Evolutionary conservation across 257 asterid species (phyloP).

Genomic region (Salvia splendens): DNA sequence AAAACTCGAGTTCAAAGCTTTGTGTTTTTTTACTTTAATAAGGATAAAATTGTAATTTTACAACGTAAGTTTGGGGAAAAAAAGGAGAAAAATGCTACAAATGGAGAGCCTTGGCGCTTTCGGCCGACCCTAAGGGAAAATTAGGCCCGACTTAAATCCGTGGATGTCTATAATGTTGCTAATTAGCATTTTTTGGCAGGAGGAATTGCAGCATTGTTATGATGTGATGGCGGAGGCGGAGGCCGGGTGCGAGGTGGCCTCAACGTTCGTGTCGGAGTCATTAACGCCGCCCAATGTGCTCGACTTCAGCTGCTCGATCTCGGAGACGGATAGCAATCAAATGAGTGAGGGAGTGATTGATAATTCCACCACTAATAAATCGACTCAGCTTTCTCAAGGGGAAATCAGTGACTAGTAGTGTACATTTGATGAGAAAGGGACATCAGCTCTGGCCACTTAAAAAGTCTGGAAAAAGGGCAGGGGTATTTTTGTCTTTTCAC

Average conservation of each 20-base stretch:
- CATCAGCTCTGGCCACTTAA: conserved; percentile 25
- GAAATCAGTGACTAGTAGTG: conserved; percentile 23
- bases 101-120: too few relatives aligned
- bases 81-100: too few relatives aligned
- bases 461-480: not conserved
- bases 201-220: conserved; percentile 46
- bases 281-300: conserved; percentile 55
- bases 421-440: conserved; percentile 35
- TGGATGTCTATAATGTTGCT: not conserved
- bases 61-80: too few relatives aligned
- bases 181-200: conserved; percentile 34
- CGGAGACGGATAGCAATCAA: conserved; percentile 27
- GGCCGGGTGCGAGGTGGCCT: conserved; percentile 19
- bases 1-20: too few relatives aligned
- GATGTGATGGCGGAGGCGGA: conserved; percentile 45
- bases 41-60: too few relatives aligned
- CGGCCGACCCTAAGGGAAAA: too few relatives aligned
- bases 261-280: conserved; percentile 35
- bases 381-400: conserved; percentile 21
- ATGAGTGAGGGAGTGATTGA: conserved; percentile 9
- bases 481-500: conserved; percentile 31
- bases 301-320: conserved; percentile 40
- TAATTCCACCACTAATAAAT: conserved; percentile 15
- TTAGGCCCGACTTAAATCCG: too few relatives aligned
- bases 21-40: too few relatives aligned